Percentiles rank a stretch among this genome's conserved stretches.
These are phyloP conservation scores for Cryptococcus deneoformans DNA, from an alignment of 1,284 basidiomycete species.

Conservation along the genomic window DNA sequence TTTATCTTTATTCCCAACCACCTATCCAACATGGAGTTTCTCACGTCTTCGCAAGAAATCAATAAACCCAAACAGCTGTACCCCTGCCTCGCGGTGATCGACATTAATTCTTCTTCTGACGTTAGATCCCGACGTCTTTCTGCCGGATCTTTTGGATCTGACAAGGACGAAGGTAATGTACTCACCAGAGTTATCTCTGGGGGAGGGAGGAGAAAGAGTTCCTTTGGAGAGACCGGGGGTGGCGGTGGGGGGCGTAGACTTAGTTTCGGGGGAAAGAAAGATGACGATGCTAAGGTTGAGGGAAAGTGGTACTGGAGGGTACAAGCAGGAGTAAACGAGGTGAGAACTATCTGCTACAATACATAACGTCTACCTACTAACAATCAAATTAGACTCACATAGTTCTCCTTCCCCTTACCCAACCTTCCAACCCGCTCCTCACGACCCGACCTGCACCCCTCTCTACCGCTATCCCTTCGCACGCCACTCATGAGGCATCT, in stretches of 20 bases:
- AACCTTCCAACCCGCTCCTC: constrained; percentile 41
- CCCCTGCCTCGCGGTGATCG: constrained; percentile 40
- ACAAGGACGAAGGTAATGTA: constrained; percentile 17
- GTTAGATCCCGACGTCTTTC: constrained; percentile 29
- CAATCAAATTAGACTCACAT: constrained; percentile 29
- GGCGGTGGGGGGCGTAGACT: constrained; percentile 7
- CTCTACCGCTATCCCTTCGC: constrained; percentile 31
- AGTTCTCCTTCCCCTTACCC: constrained; percentile 35
- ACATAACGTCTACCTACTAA: neutral
- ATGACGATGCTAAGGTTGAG: constrained; percentile 12
- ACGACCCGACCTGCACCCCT: constrained; percentile 27
- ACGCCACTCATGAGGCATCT: constrained; percentile 10
- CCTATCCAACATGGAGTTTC: no score
- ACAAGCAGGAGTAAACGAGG: constrained; percentile 37
- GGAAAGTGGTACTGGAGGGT: constrained; percentile 46
- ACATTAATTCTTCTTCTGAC: constrained; percentile 17
- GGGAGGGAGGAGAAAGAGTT: constrained; percentile 27
- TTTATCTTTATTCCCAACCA: no score
- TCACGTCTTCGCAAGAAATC: neutral
- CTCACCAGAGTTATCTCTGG: constrained; percentile 34
- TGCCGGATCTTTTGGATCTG: constrained; percentile 16
- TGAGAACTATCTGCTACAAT: constrained; percentile 17
- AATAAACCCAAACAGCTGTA: constrained; percentile 33
- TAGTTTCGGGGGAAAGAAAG: constrained; percentile 8
- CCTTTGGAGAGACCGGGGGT: constrained; percentile 10